Evolutionary conservation across 176 grass and related monocot species (phyloP), one percentile per base, ranked within the genome.

Genomic region (Aegilops bicornis): DNA sequence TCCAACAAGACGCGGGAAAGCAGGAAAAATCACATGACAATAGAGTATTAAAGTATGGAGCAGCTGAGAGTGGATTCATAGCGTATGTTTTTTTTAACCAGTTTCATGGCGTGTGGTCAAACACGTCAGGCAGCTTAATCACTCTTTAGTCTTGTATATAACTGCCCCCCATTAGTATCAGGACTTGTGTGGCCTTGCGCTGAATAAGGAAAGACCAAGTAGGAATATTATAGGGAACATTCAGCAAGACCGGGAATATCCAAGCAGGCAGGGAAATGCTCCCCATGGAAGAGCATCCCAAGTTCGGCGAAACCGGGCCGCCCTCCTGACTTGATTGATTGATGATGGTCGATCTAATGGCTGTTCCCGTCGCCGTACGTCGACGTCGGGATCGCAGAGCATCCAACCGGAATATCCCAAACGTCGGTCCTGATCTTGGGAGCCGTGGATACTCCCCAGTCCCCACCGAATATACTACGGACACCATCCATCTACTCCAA

Each of bases 401-500:
- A 90, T 80, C 85, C 85, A 75, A 69, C 68, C 43, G 27, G 89
- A 84, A 87, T 91, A 91, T 91, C 20, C 85, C 76, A 82, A 89
- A 14, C 56, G 27, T 12, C 25, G 17, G 40, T 23, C 60, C 35
- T 45, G 74, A 54, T 17, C 60, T 45, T 58, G 74, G 64, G 10
- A 29, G 76, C 30, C 67, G 24, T 62, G 72, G 16, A 71, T n/a
- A 79, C 45, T 84, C 45, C 79, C 79, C 15, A 54, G 47, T 19
- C 50, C 70, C 86, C 47, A 89, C 83, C 83, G 70, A 50, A 82
- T 50, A 86, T 77, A 63, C 65, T 52, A 16, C 37, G 14, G 37
- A 9, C 31, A 20, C 47, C 16, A 82, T 63, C 47, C 16, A 82
- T 50, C 27, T 63, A 50, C 30, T 50, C 72, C 48, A 37, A 37